Evolutionary conservation across 1,139 yeast genomes (phyloP), one percentile per base, ranked within the genome.

Genomic region (Sporopachydermia cereana): DNA sequence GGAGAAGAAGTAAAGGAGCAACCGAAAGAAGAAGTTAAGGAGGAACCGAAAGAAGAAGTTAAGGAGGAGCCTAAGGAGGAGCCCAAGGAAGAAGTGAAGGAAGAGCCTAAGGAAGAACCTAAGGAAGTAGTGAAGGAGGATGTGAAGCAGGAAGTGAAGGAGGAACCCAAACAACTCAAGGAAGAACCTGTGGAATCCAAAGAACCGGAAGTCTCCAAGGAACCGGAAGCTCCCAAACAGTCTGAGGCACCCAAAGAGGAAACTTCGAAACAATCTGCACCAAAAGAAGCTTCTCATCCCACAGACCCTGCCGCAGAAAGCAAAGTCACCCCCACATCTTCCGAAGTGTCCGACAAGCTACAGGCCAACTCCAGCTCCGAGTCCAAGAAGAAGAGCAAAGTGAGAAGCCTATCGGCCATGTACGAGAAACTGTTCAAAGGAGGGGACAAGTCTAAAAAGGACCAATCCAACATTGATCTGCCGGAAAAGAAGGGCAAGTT

Each of bases 101-200:
- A 30, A 14, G 49, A 42, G 24, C 16, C 41, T 24, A 43, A 44
- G 36, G 43, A 36, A 24, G 44, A 46, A 20, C 36, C 36, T 25
- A 39, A 44, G 17, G 53, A 43, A 36, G 39, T 31, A 39, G 31
- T 24, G 30, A n/a, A 12, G 30, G 30, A 27, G 30, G n/a, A 12
- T 27, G 30, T 27, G 14, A n/a, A 27, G 14, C 12, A 12, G n/a
- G n/a, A 27, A 27, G 30, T 27, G n/a, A 27, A 27, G n/a, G 30
- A 27, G n/a, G 30, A 27, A 27, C 30, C 30, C 30, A 12, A 27
- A 27, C 14, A 27, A 27, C n/a, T n/a, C n/a, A n/a, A n/a, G n/a
- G n/a, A n/a, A n/a, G n/a, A n/a, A n/a, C n/a, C n/a, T n/a, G n/a
- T n/a, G n/a, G n/a, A n/a, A n/a, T n/a, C n/a, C 14, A 27, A 27